Conservation (phyloP, 345 rosid genomes). For the Schrenkiella parvula region DNA sequence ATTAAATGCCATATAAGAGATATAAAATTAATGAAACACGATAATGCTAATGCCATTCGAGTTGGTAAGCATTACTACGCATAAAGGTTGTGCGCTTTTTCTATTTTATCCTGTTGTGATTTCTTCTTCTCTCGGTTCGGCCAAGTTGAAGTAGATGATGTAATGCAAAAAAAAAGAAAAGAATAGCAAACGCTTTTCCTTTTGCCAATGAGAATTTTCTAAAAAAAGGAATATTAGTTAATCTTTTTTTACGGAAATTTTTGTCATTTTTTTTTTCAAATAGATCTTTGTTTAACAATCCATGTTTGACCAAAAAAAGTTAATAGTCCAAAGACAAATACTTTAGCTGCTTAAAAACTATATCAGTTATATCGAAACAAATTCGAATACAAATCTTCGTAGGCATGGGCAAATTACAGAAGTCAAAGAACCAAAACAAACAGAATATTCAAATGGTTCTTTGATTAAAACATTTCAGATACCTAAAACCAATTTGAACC, state of each 20-base stretch:
- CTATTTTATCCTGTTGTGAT: background rate
- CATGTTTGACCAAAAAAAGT: no score
- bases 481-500: no score
- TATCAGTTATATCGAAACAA: no score
- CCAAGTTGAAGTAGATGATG: constrained; percentile 2
- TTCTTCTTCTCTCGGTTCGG: background rate
- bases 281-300: background rate
- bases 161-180: background rate
- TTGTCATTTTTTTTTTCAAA: background rate
- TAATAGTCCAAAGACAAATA: no score
- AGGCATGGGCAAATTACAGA: no score
- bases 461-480: no score
- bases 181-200: background rate
- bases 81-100: constrained; percentile 22
- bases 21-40: background rate
- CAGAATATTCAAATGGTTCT: no score
- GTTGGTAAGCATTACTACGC: constrained; percentile 25
- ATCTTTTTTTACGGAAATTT: background rate
- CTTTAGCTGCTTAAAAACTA: background rate
- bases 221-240: background rate
- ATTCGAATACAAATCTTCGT: no score
- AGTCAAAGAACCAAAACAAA: no score
- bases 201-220: background rate
- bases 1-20: background rate
- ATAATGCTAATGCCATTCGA: constrained; percentile 17